Base-by-base conservation (phyloP, 805 yeast genomes). In the Nakazawaea holstii region DNA sequence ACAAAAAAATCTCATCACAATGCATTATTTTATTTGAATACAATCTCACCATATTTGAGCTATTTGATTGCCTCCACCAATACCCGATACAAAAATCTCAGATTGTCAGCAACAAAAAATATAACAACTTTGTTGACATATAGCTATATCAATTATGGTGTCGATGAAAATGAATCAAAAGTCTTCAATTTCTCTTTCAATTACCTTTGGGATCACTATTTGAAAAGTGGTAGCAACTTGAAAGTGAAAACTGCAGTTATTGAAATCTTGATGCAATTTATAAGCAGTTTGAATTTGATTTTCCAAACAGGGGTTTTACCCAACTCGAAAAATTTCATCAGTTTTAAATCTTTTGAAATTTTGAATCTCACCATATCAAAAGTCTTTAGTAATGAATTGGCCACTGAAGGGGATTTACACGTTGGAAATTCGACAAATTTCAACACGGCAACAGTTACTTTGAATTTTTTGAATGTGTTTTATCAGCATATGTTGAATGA, bases 121-220 rank as follows among this genome's bases (percentile, higher is more conserved):
- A 30, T 65, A 8, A 50, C 69, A 0, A 68, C 64, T 48, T 48
- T 67, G 37, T 49, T 67, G 9, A 60, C 61, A 10, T 67, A 60
- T 54, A 56, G 60, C 35, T 59, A 56, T 40, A 54, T 65, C 24
- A 60, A 58, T 20, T 56, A 59, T 46, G 67, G 66, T 24, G 47
- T 58, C 35, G 58, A 57, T 33, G 45, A 53, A 3, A 60, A 65
- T 31, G 46, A 53, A 11, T 58, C 57, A 7, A 46, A 41, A 26
- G 59, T 61, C 2, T 55, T 65, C 31, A 59, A 60, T 30, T 53
- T 48, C 31, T 53, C 58, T 6, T 35, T 65, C 14, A 54, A 52
- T 14, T 35, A 56, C 15, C n/a, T 66, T 0, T 43, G 61, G 39
- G 40, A 29, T 42, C 43, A 37, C 31, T 49, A 43, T 31, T 54